Percentiles rank a stretch among this genome's conserved stretches.
These are phyloP conservation scores for Debaryomyces prosopidis DNA, from an alignment of 805 yeast genomes.

Conservation along the genomic window DNA sequence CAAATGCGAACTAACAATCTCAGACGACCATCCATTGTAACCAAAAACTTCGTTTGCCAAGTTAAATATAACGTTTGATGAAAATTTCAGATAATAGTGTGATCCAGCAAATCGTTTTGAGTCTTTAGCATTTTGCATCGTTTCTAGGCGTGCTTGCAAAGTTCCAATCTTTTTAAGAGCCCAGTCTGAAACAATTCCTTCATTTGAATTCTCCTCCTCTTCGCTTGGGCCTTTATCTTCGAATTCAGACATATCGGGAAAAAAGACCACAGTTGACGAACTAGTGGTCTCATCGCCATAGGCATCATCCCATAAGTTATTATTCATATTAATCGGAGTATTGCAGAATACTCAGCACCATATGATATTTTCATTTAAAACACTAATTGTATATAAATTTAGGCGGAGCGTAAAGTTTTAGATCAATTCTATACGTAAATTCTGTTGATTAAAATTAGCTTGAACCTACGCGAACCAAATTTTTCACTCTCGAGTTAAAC, in stretches of 20 bases:
- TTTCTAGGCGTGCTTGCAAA: slow-evolving; percentile 48
- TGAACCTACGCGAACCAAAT: too few relatives aligned
- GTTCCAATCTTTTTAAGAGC: slow-evolving; percentile 47
- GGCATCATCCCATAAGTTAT: neutral
- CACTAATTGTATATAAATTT: too few relatives aligned
- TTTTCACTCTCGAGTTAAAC: too few relatives aligned
- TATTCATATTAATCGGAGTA: neutral
- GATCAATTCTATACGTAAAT: too few relatives aligned
- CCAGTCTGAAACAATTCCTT: slow-evolving; percentile 43
- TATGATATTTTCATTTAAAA: neutral
- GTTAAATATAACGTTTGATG: slow-evolving; percentile 27
- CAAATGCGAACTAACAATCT: slow-evolving; percentile 27
- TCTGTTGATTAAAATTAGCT: too few relatives aligned
- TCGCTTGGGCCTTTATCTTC: slow-evolving; percentile 9
- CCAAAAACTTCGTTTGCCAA: slow-evolving; percentile 57
- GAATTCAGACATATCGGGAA: slow-evolving; percentile 24
- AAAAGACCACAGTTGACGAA: slow-evolving; percentile 15
- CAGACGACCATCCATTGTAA: slow-evolving; percentile 57
- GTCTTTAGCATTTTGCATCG: slow-evolving; percentile 19
- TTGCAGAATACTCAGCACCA: neutral
- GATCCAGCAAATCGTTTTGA: slow-evolving; percentile 6
- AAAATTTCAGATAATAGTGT: slow-evolving; percentile 7
- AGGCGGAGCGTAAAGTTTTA: too few relatives aligned
- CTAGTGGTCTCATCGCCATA: neutral
- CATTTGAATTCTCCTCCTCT: slow-evolving; percentile 1